These are phyloP conservation scores for Chlorella sp. DNA, from an alignment of 139 green algal genomes.

Conservation along the genomic window DNA sequence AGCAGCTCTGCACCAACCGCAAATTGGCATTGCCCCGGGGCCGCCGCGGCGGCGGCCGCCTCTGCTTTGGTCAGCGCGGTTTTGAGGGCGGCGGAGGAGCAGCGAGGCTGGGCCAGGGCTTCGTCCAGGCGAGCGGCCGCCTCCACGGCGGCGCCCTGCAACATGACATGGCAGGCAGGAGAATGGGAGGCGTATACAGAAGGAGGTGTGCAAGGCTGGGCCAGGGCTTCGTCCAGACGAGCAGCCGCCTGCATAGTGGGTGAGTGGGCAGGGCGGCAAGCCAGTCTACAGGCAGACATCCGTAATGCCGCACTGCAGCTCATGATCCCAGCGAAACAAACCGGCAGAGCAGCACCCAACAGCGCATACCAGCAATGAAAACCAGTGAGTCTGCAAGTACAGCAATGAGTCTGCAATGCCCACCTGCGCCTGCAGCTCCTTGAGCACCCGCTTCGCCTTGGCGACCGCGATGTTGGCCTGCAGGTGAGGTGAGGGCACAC, in stretches of 20 bases:
- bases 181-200: too few species aligned
- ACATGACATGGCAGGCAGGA: too few species aligned
- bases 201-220: conserved; percentile 31
- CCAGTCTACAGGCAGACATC: too few species aligned
- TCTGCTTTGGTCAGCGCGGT: conserved; percentile 65
- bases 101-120: conserved; percentile 53
- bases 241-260: conserved; percentile 62
- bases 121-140: conserved; percentile 58
- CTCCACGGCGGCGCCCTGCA: conserved; percentile 64
- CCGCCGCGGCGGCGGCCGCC: conserved; percentile 36
- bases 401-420: background rate
- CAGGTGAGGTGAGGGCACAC: background rate
- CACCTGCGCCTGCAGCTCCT: conserved; percentile 69
- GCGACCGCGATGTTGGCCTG: conserved; percentile 68
- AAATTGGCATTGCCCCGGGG: conserved; percentile 40
- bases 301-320: too few species aligned
- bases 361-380: too few species aligned
- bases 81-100: conserved; percentile 49
- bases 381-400: too few species aligned
- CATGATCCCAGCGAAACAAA: too few species aligned
- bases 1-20: conserved; percentile 43
- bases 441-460: conserved; percentile 74
- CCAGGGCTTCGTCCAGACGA: conserved; percentile 62
- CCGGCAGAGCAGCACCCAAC: too few species aligned
- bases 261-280: too few species aligned